These are phyloP conservation scores for Diaporthe sp. DNA, from an alignment of 2,329 filamentous ascomycete species.

Conservation along the genomic window DNA sequence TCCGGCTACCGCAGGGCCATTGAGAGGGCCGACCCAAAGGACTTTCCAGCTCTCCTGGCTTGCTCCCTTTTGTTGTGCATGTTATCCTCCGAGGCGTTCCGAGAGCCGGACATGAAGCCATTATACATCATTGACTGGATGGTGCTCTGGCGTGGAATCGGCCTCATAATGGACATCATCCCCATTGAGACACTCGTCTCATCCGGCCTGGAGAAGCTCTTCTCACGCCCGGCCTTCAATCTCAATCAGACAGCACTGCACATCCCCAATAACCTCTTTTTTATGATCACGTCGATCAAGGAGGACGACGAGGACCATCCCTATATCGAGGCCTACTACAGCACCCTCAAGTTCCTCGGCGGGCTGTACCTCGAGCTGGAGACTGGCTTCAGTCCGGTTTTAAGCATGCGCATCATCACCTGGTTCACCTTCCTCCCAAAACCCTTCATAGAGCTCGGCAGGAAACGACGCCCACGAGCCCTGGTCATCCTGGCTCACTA, in stretches of 20 bases:
- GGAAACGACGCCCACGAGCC: slow-evolving; percentile 57
- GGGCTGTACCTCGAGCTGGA: slow-evolving; percentile 64
- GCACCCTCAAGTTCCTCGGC: slow-evolving; percentile 62
- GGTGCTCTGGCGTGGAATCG: slow-evolving; percentile 66
- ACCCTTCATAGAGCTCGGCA: slow-evolving; percentile 58
- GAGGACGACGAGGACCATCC: slow-evolving; percentile 56
- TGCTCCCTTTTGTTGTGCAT: slow-evolving; percentile 65
- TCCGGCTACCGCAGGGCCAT: slow-evolving; percentile 66
- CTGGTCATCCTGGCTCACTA: slow-evolving; percentile 67
- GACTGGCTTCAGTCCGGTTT: slow-evolving; percentile 57
- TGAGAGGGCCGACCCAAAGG: slow-evolving; percentile 57
- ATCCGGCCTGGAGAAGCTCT: slow-evolving; percentile 61
- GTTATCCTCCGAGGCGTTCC: slow-evolving; percentile 63
- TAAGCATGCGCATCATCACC: slow-evolving; percentile 64
- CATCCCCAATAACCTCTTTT: slow-evolving; percentile 62
- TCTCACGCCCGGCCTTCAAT: slow-evolving; percentile 63
- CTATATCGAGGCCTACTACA: slow-evolving; percentile 57
- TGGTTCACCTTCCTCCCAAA: slow-evolving; percentile 65
- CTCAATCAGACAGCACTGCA: slow-evolving; percentile 54
- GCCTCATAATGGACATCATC: slow-evolving; percentile 60
- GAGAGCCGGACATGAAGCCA: slow-evolving; percentile 57
- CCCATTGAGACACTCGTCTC: slow-evolving; percentile 48
- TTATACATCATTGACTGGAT: slow-evolving; percentile 70
- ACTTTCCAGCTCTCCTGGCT: slow-evolving; percentile 63
- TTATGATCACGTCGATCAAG: slow-evolving; percentile 61